Conservation (phyloP, 371 early-diverging fungal genomes). For the Mucor sp. region DNA sequence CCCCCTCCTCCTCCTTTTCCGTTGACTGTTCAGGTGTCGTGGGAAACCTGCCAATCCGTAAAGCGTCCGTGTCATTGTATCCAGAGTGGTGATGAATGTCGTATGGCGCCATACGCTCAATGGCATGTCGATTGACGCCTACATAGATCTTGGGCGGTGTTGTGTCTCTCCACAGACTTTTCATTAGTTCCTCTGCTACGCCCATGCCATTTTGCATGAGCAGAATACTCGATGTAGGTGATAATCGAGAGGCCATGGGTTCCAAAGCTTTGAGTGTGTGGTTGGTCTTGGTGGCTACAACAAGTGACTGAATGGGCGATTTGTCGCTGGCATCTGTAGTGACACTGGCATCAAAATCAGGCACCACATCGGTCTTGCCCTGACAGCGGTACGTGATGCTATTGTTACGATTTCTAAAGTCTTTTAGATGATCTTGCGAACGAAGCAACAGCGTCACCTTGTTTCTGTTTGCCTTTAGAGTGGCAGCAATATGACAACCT, state of each 20-base stretch:
- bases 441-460: constrained; percentile 40
- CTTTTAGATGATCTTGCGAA: constrained; percentile 19
- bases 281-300: constrained; percentile 52
- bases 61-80: constrained; percentile 37
- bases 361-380: constrained; percentile 1
- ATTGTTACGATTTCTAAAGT: constrained; percentile 24
- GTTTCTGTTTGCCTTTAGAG: constrained; percentile 26
- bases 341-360: constrained; percentile 15
- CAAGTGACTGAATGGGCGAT: constrained; percentile 22
- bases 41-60: constrained; percentile 34
- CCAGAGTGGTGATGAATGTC: constrained; percentile 51
- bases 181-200: constrained; percentile 50
- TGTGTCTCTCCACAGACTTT: constrained; percentile 28
- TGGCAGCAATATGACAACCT: constrained; percentile 41
- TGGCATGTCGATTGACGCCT: constrained; percentile 61
- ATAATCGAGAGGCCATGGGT: constrained; percentile 37
- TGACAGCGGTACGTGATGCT: constrained; percentile 29
- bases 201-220: constrained; percentile 73
- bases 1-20: neutral
- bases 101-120: constrained; percentile 41
- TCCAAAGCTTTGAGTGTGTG: constrained; percentile 48
- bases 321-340: neutral
- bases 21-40: constrained; percentile 6
- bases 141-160: constrained; percentile 43
- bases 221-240: constrained; percentile 42